phyloP scores from a whole-genome alignment of 1,139 yeast species.

The Kodamaea anthophila region DNA sequence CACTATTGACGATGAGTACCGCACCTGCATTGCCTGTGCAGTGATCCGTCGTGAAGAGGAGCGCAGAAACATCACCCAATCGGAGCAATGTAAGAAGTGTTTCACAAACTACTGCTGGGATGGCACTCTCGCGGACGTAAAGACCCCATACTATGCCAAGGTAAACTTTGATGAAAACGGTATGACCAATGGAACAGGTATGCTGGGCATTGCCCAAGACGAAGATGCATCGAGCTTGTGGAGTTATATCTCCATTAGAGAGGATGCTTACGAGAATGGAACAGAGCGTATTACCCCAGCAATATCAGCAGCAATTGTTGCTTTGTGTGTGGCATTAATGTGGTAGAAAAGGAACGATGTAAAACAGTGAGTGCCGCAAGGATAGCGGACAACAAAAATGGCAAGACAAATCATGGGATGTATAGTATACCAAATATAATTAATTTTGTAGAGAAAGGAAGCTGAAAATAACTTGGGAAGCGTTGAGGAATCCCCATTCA shows the following conservation, averaged over 20 bases:
- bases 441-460: too few relatives aligned
- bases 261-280: too few relatives aligned
- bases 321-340: too few relatives aligned
- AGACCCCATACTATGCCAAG: constrained; percentile 3
- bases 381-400: too few relatives aligned
- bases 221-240: background rate
- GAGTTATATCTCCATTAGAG: constrained; percentile 1
- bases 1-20: constrained; percentile 69
- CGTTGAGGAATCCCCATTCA: too few relatives aligned
- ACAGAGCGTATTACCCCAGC: too few relatives aligned
- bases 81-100: constrained; percentile 70
- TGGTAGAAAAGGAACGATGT: too few relatives aligned
- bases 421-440: too few relatives aligned
- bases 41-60: constrained; percentile 78
- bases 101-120: constrained; percentile 81
- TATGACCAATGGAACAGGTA: constrained; percentile 2
- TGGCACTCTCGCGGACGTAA: constrained; percentile 30
- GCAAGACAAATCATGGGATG: too few relatives aligned
- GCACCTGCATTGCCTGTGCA: constrained; percentile 84
- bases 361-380: too few relatives aligned
- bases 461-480: too few relatives aligned
- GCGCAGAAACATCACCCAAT: constrained; percentile 54
- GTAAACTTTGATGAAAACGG: constrained; percentile 1
- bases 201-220: background rate
- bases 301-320: too few relatives aligned